Percentiles rank a stretch among this genome's conserved stretches.
Evolutionary conservation across 345 rosid genomes (phyloP).

Genomic region (Cardiospermum halicacabum): DNA sequence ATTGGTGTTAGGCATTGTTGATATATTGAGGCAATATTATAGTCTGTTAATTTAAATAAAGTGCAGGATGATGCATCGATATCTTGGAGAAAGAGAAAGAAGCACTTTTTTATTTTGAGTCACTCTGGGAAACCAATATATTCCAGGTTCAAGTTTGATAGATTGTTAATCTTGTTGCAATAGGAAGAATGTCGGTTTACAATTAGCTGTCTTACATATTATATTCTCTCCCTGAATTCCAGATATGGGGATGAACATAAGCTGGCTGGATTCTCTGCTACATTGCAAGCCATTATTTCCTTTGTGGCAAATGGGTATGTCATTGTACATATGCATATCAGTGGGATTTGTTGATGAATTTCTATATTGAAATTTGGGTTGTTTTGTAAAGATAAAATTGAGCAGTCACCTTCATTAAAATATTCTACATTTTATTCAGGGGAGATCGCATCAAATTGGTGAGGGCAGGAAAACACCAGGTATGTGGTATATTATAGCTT

Average conservation of each 20-base stretch:
- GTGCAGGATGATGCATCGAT: constrained; percentile 96
- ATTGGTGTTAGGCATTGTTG: background rate
- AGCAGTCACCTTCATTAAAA: constrained; percentile 19
- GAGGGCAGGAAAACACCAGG: constrained; percentile 95
- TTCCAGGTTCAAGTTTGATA: constrained; percentile 97
- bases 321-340: constrained; percentile 12
- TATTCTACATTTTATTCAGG: constrained; percentile 33
- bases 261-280: constrained; percentile 98
- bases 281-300: constrained; percentile 97
- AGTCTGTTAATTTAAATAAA: constrained; percentile 35
- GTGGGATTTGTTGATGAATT: constrained; percentile 14
- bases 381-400: background rate
- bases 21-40: constrained; percentile 4
- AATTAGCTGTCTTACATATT: background rate
- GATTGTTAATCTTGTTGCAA: background rate
- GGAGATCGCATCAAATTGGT: constrained; percentile 76
- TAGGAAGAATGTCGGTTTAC: background rate
- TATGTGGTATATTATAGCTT: constrained; percentile 21
- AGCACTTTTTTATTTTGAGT: constrained; percentile 94
- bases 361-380: background rate
- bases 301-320: constrained; percentile 89
- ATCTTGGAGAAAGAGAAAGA: constrained; percentile 98
- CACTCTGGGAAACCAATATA: constrained; percentile 98
- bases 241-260: constrained; percentile 99
- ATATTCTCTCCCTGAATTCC: constrained; percentile 16